Conservation (phyloP, 768 basidiomycete species). For the Sporobolomyces phaffii region DNA sequence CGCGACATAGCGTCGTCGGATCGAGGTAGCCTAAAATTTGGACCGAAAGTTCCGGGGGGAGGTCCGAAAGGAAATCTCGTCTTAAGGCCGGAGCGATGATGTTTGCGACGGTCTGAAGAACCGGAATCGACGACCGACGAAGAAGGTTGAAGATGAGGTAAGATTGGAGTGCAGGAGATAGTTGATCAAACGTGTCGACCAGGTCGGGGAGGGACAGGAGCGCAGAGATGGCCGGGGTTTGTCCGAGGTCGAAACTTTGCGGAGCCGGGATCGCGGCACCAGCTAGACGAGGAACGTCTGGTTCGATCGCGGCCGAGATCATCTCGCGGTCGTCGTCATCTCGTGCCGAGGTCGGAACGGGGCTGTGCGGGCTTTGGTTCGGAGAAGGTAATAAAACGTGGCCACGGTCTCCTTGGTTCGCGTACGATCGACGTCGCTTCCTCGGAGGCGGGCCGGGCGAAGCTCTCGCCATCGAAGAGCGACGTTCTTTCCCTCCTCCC, state of each 20-base stretch:
- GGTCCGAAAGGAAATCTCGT: slow-evolving; percentile 84
- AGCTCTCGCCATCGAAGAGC: too few relatives aligned
- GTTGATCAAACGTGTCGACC: slow-evolving; percentile 67
- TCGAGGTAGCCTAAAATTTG: slow-evolving; percentile 80
- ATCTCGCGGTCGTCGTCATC: slow-evolving; percentile 22
- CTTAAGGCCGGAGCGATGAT: slow-evolving; percentile 84
- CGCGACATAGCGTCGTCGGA: slow-evolving; percentile 71
- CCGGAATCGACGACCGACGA: slow-evolving; percentile 82
- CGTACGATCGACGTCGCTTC: slow-evolving; percentile 23
- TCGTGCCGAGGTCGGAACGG: slow-evolving; percentile 14
- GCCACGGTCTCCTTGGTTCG: background rate
- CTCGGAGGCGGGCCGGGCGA: slow-evolving; percentile 33
- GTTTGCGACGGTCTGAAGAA: slow-evolving; percentile 79
- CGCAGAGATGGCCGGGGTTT: slow-evolving; percentile 56
- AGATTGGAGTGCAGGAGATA: slow-evolving; percentile 79
- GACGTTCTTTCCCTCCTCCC: too few relatives aligned
- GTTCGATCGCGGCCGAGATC: background rate
- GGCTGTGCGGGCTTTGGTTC: slow-evolving; percentile 32
- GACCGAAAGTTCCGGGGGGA: slow-evolving; percentile 87
- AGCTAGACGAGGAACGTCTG: too few relatives aligned
- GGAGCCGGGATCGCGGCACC: background rate
- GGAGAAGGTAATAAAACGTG: slow-evolving; percentile 19
- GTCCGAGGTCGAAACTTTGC: slow-evolving; percentile 23
- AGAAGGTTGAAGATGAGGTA: slow-evolving; percentile 88
- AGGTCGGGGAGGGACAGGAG: slow-evolving; percentile 79